phyloP scores from a whole-genome alignment of 2,329 filamentous ascomycete genomes.

The Polytolypa hystricis region DNA sequence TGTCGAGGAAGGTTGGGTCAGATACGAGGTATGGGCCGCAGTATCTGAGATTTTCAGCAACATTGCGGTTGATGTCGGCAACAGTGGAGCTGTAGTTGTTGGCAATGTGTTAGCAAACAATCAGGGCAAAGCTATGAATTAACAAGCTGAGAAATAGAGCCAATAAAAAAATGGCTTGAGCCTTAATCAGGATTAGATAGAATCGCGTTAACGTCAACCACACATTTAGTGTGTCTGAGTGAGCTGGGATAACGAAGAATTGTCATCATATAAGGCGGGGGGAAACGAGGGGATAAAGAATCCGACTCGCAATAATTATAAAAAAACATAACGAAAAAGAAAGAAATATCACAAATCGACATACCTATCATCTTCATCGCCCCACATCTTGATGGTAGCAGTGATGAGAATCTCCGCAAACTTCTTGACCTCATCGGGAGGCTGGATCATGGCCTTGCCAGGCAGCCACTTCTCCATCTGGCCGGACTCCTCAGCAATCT shows the following conservation, averaged over 20 bases:
- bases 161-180: slow-evolving; percentile 21
- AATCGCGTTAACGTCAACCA: slow-evolving; percentile 83
- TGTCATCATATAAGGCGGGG: slow-evolving; percentile 65
- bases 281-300: too few relatives aligned
- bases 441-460: slow-evolving; percentile 69
- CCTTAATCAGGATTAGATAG: slow-evolving; percentile 25
- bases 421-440: slow-evolving; percentile 68
- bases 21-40: slow-evolving; percentile 79
- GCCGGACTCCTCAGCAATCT: slow-evolving; percentile 70
- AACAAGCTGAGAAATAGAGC: slow-evolving; percentile 15
- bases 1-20: slow-evolving; percentile 60
- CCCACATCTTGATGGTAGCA: slow-evolving; percentile 74
- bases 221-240: slow-evolving; percentile 82
- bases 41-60: slow-evolving; percentile 79
- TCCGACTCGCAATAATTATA: too few relatives aligned
- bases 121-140: slow-evolving; percentile 10
- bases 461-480: slow-evolving; percentile 74
- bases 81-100: slow-evolving; percentile 61
- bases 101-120: slow-evolving; percentile 25
- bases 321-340: slow-evolving; percentile 9
- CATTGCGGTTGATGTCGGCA: slow-evolving; percentile 88
- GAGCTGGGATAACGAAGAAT: slow-evolving; percentile 96
- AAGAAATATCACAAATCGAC: slow-evolving; percentile 27
- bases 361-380: slow-evolving; percentile 86
- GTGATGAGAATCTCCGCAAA: slow-evolving; percentile 77